These are phyloP conservation scores for Salvia sclarea DNA, from an alignment of 305 asterid species.

Conservation along the genomic window DNA sequence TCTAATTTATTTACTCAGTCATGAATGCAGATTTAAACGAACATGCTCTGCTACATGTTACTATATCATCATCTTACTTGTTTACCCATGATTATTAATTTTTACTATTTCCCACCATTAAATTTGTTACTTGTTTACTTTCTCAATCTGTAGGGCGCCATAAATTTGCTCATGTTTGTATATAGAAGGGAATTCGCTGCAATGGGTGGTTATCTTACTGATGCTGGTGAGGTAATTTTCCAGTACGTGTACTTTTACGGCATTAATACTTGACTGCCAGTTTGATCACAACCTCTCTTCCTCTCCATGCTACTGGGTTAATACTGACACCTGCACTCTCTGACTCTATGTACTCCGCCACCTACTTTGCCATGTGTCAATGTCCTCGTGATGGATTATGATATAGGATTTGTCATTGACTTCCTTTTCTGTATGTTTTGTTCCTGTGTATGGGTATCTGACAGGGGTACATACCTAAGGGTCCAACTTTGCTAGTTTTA, in stretches of 20 bases:
- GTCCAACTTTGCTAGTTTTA: background rate
- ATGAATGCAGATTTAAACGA: conserved; percentile 18
- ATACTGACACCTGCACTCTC: background rate
- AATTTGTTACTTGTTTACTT: conserved; percentile 18
- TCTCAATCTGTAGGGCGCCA: conserved; percentile 78
- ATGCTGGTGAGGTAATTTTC: conserved; percentile 89
- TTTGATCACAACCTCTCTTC: conserved; percentile 4
- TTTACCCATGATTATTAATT: conserved; percentile 5
- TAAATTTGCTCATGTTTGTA: conserved; percentile 81
- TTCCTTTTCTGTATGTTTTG: conserved; percentile 1
- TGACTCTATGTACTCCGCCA: background rate
- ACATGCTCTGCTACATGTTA: conserved; percentile 13
- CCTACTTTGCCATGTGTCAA: conserved; percentile 17
- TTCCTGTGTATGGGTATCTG: background rate
- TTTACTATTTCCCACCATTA: conserved; percentile 24
- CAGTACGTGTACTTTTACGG: conserved; percentile 1
- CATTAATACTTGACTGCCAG: background rate
- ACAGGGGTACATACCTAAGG: background rate
- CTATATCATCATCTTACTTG: conserved; percentile 25
- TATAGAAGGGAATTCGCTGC: conserved; percentile 88
- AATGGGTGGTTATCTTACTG: conserved; percentile 99
- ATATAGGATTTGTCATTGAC: background rate
- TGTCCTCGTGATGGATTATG: conserved; percentile 16
- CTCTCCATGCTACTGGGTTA: conserved; percentile 8
- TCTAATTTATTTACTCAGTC: conserved; percentile 21